Conservation (phyloP, 768 basidiomycete genomes). For the Termitomyces sp. region DNA sequence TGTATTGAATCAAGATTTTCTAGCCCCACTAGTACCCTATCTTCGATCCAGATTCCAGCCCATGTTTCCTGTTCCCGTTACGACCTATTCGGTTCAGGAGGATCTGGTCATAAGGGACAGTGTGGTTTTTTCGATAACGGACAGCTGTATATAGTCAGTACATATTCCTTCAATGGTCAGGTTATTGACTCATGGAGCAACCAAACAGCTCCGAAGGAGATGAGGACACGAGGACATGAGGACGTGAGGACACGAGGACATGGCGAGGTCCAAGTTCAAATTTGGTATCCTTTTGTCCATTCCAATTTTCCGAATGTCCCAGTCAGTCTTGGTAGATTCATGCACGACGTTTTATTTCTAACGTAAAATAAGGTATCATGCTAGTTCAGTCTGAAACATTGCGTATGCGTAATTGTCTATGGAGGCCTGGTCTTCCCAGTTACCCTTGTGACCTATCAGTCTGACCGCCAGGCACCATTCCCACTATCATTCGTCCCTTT, state of each 20-base stretch:
- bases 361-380: neutral
- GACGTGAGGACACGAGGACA: neutral
- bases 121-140: slow-evolving; percentile 1
- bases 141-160: slow-evolving; percentile 1
- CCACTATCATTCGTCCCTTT: slow-evolving; percentile 32
- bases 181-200: neutral
- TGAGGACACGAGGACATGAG: neutral
- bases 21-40: neutral
- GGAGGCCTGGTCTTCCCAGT: slow-evolving; percentile 6
- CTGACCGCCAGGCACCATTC: slow-evolving; percentile 29
- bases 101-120: neutral
- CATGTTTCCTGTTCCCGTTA: neutral
- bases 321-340: neutral
- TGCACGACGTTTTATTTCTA: neutral
- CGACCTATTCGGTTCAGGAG: neutral
- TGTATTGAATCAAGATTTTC: slow-evolving; percentile 1
- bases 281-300: neutral
- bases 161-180: neutral
- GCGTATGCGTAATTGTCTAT: neutral
- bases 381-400: neutral
- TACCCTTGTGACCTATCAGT: slow-evolving; percentile 15
- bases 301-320: neutral
- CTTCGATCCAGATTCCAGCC: neutral
- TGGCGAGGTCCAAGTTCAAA: neutral
- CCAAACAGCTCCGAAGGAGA: neutral